Conservation (phyloP, 495 filamentous ascomycete genomes). For the Aspergillus avenaceus region DNA sequence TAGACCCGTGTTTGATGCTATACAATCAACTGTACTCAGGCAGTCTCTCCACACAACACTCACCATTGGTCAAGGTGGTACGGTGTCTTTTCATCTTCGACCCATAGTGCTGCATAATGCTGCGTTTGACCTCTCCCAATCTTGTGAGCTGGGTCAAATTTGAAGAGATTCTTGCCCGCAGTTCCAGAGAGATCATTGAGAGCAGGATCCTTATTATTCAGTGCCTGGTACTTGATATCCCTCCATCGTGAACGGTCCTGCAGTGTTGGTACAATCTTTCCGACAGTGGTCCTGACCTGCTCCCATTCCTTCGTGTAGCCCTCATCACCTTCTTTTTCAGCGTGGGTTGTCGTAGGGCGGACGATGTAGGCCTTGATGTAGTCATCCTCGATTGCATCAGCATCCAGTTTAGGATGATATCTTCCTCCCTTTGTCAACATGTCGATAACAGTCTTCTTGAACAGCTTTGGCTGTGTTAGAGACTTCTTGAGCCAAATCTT, state of each 20-base stretch:
- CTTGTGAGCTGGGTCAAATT: neutral
- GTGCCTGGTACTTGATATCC: neutral
- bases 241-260: neutral
- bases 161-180: slow-evolving; percentile 1
- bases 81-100: neutral
- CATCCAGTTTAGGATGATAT: neutral
- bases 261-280: neutral
- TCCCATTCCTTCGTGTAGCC: neutral
- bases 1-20: too few species aligned
- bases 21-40: too few species aligned
- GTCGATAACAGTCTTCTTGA: neutral
- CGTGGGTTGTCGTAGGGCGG: neutral
- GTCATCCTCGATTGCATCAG: neutral
- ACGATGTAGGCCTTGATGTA: neutral
- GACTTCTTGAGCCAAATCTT: neutral
- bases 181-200: neutral
- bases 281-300: neutral
- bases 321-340: neutral
- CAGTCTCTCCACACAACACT: too few species aligned
- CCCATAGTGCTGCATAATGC: neutral
- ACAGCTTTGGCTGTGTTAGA: neutral
- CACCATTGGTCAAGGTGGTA: neutral
- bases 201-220: neutral
- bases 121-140: neutral
- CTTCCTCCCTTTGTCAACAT: neutral